Evolutionary conservation across 139 green algal species (phyloP).

Genomic region (Coelastrella sp.): DNA sequence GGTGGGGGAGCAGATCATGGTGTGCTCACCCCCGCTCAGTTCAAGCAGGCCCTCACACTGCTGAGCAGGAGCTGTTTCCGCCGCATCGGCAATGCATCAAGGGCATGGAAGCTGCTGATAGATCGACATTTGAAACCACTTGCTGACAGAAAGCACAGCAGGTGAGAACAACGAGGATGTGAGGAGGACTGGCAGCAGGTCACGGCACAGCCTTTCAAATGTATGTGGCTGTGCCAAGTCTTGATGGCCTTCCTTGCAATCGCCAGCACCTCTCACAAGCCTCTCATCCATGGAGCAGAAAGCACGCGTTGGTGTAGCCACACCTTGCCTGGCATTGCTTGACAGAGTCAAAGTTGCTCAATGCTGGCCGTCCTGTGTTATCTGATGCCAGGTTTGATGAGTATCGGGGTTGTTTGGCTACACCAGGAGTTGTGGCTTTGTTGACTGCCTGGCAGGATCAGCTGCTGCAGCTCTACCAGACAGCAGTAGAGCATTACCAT

Average conservation of each 20-base stretch:
- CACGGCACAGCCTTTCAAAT: no score
- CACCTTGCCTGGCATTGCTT: no score
- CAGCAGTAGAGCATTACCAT: background rate
- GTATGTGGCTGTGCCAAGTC: no score
- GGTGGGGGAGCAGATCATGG: background rate
- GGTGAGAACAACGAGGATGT: slow-evolving; percentile 21
- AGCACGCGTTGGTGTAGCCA: no score
- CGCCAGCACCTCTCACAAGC: no score
- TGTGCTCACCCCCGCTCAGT: slow-evolving; percentile 35
- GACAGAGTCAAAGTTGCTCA: no score
- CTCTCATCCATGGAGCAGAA: no score
- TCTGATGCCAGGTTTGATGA: slow-evolving; percentile 25
- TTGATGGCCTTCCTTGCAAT: no score
- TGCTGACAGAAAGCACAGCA: slow-evolving; percentile 49
- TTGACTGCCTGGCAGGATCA: slow-evolving; percentile 34
- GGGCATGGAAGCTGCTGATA: slow-evolving; percentile 65
- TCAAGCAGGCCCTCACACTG: slow-evolving; percentile 25
- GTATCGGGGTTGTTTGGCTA: slow-evolving; percentile 12
- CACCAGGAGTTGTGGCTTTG: slow-evolving; percentile 35
- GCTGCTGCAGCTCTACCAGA: slow-evolving; percentile 17
- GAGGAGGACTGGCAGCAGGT: no score
- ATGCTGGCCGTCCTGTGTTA: background rate
- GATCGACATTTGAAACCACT: slow-evolving; percentile 66
- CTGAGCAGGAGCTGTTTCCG: slow-evolving; percentile 58
- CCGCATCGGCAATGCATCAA: slow-evolving; percentile 58